Percentiles rank a stretch among this genome's conserved stretches.
phyloP scores from a whole-genome alignment of 805 yeast species.

The Ogataea parapolymorpha region DNA sequence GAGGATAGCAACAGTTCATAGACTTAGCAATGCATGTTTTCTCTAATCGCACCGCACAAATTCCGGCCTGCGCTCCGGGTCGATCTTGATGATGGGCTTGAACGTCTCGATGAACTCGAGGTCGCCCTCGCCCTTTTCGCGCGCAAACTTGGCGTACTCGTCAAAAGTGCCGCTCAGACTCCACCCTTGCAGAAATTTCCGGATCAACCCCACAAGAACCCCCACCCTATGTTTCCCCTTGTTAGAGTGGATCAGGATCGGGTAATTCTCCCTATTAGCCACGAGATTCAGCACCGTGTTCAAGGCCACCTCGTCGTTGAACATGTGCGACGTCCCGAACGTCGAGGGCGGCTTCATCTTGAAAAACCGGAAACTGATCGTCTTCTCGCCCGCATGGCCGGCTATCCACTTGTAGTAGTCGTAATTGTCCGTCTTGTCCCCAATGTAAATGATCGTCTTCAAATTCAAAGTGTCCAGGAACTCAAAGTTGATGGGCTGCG shows the following conservation, averaged over 20 bases:
- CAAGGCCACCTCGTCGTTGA: conserved; percentile 57
- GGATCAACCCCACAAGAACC: conserved; percentile 83
- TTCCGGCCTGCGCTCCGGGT: conserved; percentile 51
- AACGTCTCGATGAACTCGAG: conserved; percentile 85
- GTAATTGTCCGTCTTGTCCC: conserved; percentile 65
- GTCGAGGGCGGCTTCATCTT: conserved; percentile 55
- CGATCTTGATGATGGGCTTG: conserved; percentile 55
- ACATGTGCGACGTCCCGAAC: conserved; percentile 56
- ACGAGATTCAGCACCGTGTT: conserved; percentile 54
- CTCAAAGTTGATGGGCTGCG: conserved; percentile 81
- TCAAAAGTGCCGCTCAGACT: conserved; percentile 88
- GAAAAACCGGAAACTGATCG: conserved; percentile 54
- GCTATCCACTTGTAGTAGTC: conserved; percentile 72
- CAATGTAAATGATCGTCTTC: conserved; percentile 77
- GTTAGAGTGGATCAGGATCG: conserved; percentile 86
- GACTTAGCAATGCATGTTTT: not conserved
- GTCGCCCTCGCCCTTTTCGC: conserved; percentile 91
- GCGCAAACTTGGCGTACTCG: conserved; percentile 88
- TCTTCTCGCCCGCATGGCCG: conserved; percentile 34
- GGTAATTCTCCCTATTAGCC: conserved; percentile 68
- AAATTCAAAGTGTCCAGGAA: conserved; percentile 67
- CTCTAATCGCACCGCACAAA: conserved; percentile 43
- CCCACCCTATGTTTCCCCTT: conserved; percentile 98
- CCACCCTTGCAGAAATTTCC: conserved; percentile 91
- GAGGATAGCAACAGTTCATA: conserved; percentile 1